phyloP scores from a whole-genome alignment of 1,139 yeast genomes.

The Yamadazyma friedrichii region DNA sequence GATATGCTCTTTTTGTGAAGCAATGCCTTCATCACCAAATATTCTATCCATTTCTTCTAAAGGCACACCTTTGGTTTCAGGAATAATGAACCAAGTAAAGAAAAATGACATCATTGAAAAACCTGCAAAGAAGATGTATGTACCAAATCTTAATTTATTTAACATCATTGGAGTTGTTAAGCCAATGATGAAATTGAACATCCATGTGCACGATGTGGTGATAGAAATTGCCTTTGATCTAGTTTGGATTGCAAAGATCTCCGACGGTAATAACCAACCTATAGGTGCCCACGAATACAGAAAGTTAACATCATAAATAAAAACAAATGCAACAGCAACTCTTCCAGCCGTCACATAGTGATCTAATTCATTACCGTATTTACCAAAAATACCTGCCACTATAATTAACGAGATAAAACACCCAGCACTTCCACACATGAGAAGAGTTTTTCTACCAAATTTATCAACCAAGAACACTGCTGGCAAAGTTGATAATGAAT shows the following conservation, averaged over 20 bases:
- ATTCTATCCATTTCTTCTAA: slow-evolving; percentile 31
- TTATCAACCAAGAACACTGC: slow-evolving; percentile 36
- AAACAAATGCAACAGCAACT: slow-evolving; percentile 43
- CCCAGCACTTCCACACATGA: slow-evolving; percentile 46
- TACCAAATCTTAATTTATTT: slow-evolving; percentile 21
- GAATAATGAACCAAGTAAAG: slow-evolving; percentile 23
- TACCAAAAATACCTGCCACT: slow-evolving; percentile 60
- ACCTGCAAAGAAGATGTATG: slow-evolving; percentile 29
- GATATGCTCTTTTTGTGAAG: slow-evolving; percentile 13
- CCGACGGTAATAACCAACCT: slow-evolving; percentile 38
- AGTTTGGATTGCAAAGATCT: slow-evolving; percentile 24
- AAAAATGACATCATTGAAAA: slow-evolving; percentile 23
- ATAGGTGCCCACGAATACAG: slow-evolving; percentile 34
- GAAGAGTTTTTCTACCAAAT: slow-evolving; percentile 44
- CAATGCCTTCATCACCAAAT: slow-evolving; percentile 18
- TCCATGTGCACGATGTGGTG: slow-evolving; percentile 38
- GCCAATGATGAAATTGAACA: slow-evolving; percentile 34
- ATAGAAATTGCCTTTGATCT: slow-evolving; percentile 28
- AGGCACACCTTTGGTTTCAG: slow-evolving; percentile 31
- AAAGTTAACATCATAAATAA: slow-evolving; percentile 29
- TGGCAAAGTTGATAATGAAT: slow-evolving; percentile 48
- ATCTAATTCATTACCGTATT: slow-evolving; percentile 14
- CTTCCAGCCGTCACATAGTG: slow-evolving; percentile 29
- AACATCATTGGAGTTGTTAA: slow-evolving; percentile 26
- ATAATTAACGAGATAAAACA: slow-evolving; percentile 22